Percentiles rank a stretch among this genome's conserved stretches.
phyloP scores from a whole-genome alignment of 23 red algal genomes.

The Gracilaria caudata region DNA sequence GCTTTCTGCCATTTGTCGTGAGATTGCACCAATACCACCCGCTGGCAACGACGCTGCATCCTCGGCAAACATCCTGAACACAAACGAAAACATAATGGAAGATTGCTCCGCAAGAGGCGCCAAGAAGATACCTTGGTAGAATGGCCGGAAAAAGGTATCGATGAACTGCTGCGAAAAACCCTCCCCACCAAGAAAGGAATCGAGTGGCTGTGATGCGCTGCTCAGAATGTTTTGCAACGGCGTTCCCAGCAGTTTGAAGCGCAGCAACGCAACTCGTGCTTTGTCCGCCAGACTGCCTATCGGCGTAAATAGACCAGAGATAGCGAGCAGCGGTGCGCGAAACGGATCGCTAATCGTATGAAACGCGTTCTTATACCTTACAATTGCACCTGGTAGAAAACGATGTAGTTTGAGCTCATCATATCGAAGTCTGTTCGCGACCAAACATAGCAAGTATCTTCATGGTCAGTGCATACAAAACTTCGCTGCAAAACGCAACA shows the following conservation, averaged over 20 bases:
- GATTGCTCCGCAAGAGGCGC: constrained; percentile 76
- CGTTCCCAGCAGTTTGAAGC: constrained; percentile 38
- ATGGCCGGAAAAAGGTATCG: constrained; percentile 89
- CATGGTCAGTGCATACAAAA: not conserved
- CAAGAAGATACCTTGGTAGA: constrained; percentile 97
- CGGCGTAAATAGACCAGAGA: constrained; percentile 50
- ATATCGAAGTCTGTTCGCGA: constrained; percentile 57
- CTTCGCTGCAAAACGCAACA: not conserved
- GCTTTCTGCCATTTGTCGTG: constrained; percentile 39
- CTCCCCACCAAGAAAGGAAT: constrained; percentile 23
- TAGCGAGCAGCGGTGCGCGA: constrained; percentile 41
- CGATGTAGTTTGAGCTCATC: constrained; percentile 66
- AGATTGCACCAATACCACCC: constrained; percentile 77
- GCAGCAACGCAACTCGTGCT: constrained; percentile 69
- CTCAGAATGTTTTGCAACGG: constrained; percentile 4
- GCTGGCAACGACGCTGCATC: constrained; percentile 81
- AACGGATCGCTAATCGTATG: constrained; percentile 85
- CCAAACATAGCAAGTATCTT: not conserved
- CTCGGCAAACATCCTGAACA: constrained; percentile 84
- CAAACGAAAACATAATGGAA: constrained; percentile 81
- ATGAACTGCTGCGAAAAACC: constrained; percentile 81
- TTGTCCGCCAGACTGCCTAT: constrained; percentile 88
- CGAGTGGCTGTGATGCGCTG: constrained; percentile 24
- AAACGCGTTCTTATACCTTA: constrained; percentile 44
- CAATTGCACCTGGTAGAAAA: constrained; percentile 89